These are phyloP conservation scores for Xylaria scruposa DNA, from an alignment of 495 filamentous ascomycete genomes.

Conservation along the genomic window DNA sequence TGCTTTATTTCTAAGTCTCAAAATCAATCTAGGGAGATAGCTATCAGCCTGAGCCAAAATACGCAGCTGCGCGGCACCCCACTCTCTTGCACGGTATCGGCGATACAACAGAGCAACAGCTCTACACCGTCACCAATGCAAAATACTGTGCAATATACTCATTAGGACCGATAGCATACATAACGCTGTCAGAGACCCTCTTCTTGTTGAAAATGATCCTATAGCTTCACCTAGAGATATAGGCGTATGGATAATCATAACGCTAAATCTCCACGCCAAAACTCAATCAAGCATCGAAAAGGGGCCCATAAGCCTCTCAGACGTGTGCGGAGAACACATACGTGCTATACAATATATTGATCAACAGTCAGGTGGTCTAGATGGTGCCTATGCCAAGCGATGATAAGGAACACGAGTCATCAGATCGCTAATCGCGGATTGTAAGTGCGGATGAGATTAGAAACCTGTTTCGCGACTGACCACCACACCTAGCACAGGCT, in stretches of 20 bases:
- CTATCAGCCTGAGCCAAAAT: too few relatives aligned
- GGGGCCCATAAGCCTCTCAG: neutral
- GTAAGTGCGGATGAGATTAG: neutral
- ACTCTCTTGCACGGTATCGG: too few relatives aligned
- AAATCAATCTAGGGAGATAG: too few relatives aligned
- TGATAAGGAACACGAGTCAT: neutral
- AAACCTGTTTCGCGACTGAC: neutral
- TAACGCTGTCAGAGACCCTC: neutral
- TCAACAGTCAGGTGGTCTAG: neutral
- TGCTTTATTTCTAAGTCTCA: neutral
- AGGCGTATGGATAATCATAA: neutral
- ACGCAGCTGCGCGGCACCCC: too few relatives aligned
- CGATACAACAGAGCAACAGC: too few relatives aligned
- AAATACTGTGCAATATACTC: neutral
- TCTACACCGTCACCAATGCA: neutral
- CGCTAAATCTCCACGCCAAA: neutral
- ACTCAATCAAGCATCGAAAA: neutral
- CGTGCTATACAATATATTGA: neutral
- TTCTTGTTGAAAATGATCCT: neutral
- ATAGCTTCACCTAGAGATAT: neutral
- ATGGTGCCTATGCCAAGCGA: neutral
- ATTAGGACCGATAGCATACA: neutral
- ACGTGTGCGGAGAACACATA: neutral
- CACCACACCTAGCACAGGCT: neutral
- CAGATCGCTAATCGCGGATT: neutral